These are phyloP conservation scores for Camellia sinensis DNA, from an alignment of 148 eudicot genomes.

Conservation along the genomic window DNA sequence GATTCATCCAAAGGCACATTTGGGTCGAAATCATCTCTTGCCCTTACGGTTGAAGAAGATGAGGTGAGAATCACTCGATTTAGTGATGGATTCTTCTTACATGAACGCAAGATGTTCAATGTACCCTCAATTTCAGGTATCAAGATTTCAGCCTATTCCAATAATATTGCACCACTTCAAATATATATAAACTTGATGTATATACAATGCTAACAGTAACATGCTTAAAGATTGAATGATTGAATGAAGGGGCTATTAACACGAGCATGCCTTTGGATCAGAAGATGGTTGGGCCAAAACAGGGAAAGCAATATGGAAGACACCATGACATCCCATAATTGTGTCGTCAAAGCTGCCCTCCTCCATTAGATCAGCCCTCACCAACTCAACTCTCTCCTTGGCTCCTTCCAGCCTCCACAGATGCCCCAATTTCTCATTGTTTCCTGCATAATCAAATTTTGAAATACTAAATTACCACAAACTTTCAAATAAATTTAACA, in stretches of 20 bases:
- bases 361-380: constrained; percentile 62
- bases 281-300: constrained; percentile 38
- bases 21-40: constrained; percentile 53
- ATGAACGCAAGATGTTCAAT: constrained; percentile 77
- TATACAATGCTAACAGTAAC: no score
- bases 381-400: constrained; percentile 64
- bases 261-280: constrained; percentile 46
- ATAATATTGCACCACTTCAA: no score
- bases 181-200: no score
- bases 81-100: constrained; percentile 73
- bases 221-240: no score
- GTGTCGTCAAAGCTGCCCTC: constrained; percentile 91
- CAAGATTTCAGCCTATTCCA: constrained; percentile 61
- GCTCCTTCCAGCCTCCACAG: constrained; percentile 88
- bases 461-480: no score
- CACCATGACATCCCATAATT: constrained; percentile 73
- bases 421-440: constrained; percentile 60
- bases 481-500: no score
- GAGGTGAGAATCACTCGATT: constrained; percentile 89
- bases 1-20: constrained; percentile 68
- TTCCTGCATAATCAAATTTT: no score
- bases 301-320: constrained; percentile 94
- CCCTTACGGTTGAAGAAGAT: constrained; percentile 80
- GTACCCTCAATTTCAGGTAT: constrained; percentile 90
- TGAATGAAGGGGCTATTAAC: not conserved